A percentile compares a stretch with the other conserved stretches of the same genome.
phyloP scores from a whole-genome alignment of 495 filamentous ascomycete genomes.

The Usnea hakonensis region DNA sequence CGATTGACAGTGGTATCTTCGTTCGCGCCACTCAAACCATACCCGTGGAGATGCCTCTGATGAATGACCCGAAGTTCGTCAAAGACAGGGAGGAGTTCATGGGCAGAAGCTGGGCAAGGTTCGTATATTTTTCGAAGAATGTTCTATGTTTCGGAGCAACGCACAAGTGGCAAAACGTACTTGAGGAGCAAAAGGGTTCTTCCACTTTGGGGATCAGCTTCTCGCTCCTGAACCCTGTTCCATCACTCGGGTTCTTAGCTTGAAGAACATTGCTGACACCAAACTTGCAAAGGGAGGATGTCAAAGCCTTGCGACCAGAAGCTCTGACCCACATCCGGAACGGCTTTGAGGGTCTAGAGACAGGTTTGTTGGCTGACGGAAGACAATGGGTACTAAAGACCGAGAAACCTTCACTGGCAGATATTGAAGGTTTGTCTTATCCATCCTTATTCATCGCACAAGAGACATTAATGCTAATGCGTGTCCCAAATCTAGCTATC shows the following conservation, averaged over 20 bases:
- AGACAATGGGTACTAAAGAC: conserved; percentile 47
- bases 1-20: conserved; percentile 44
- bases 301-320: conserved; percentile 35
- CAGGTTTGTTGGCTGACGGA: conserved; percentile 47
- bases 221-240: too few relatives aligned
- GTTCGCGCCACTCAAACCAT: conserved; percentile 37
- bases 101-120: conserved; percentile 31
- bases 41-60: conserved; percentile 38
- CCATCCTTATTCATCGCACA: background rate
- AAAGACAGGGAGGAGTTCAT: conserved; percentile 46
- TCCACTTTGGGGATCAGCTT: too few relatives aligned
- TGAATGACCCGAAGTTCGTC: conserved; percentile 43
- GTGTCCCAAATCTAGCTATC: conserved; percentile 29
- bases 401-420: conserved; percentile 41
- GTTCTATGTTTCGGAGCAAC: too few relatives aligned
- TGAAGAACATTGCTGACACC: too few relatives aligned
- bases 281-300: conserved; percentile 25
- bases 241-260: too few relatives aligned
- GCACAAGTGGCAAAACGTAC: too few relatives aligned
- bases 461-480: background rate
- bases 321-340: conserved; percentile 37
- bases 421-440: conserved; percentile 45
- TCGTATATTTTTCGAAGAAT: too few relatives aligned
- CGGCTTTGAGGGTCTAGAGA: conserved; percentile 44
- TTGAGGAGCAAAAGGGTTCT: too few relatives aligned